A percentile compares a stretch with the other conserved stretches of the same genome.
phyloP scores from a whole-genome alignment of 208 protist species.

The Trypanosoma theileri region DNA sequence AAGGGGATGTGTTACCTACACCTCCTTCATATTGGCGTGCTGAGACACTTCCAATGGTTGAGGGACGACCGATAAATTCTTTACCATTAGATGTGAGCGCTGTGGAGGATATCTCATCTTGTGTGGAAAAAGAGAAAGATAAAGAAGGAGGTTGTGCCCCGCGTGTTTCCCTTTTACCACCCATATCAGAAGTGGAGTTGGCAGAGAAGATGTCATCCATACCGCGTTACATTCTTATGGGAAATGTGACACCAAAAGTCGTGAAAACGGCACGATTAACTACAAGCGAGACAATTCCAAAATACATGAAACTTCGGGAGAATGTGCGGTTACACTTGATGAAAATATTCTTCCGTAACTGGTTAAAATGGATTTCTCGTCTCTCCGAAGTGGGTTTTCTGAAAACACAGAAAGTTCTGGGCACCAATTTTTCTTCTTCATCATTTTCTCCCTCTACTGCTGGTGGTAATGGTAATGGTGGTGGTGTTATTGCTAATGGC shows the following conservation, averaged over 20 bases:
- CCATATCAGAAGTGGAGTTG: background rate
- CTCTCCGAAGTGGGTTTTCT: background rate
- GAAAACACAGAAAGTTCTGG: too few relatives aligned
- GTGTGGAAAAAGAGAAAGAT: background rate
- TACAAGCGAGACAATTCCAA: background rate
- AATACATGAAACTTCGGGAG: slow-evolving; percentile 10
- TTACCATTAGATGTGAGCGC: background rate
- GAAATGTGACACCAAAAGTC: background rate
- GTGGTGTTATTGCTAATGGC: too few relatives aligned
- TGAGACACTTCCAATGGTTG: slow-evolving; percentile 22
- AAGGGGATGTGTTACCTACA: background rate
- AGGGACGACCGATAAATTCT: background rate
- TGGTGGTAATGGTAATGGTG: too few relatives aligned
- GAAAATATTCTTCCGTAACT: slow-evolving; percentile 14
- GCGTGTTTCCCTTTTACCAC: background rate
- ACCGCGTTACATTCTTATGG: slow-evolving; percentile 11
- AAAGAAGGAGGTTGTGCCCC: background rate
- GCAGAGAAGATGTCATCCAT: slow-evolving; percentile 1
- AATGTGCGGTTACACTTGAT: background rate
- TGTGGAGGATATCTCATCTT: background rate
- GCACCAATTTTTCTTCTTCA: too few relatives aligned
- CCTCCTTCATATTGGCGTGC: slow-evolving; percentile 20
- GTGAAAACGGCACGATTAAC: background rate
- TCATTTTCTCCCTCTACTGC: too few relatives aligned
- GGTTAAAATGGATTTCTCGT: background rate